Evolutionary conservation across 331 rosid genomes (phyloP).

Genomic region (Erythrophleum ivorense): DNA sequence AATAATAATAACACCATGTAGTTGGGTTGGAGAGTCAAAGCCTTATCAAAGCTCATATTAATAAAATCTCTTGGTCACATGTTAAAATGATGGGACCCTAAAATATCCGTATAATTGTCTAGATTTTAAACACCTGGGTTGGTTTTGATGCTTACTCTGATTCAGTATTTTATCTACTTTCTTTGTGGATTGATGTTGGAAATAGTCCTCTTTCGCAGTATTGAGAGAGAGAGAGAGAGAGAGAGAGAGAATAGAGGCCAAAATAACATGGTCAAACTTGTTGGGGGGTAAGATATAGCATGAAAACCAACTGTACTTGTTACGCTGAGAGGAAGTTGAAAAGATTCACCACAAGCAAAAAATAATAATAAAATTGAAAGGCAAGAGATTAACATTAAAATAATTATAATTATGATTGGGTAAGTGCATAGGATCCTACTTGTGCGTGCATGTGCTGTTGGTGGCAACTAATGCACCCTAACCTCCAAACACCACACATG

Average conservation of each 20-base stretch:
- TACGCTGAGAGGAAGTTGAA: no score
- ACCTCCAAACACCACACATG: conserved; percentile 53
- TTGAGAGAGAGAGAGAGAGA: no score
- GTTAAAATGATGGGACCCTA: not conserved
- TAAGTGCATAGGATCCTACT: conserved; percentile 30
- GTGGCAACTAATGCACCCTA: conserved; percentile 42
- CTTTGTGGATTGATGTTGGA: no score
- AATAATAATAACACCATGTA: not conserved
- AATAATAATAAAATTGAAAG: no score
- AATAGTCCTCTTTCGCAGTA: no score
- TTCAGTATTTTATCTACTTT: not conserved
- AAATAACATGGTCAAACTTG: no score
- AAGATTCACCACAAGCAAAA: no score
- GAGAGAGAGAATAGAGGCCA: no score
- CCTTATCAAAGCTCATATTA: not conserved
- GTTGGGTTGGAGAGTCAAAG: not conserved
- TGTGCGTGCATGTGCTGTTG: conserved; percentile 35
- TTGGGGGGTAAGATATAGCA: no score
- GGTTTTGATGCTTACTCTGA: not conserved
- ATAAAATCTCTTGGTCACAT: no score
- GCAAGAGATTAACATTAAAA: not conserved
- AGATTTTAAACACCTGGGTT: not conserved
- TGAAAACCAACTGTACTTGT: no score
- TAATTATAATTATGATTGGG: not conserved
- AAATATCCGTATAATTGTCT: not conserved